Conservation (phyloP, 2,329 filamentous ascomycete genomes). For the Blumeria graminis region DNA sequence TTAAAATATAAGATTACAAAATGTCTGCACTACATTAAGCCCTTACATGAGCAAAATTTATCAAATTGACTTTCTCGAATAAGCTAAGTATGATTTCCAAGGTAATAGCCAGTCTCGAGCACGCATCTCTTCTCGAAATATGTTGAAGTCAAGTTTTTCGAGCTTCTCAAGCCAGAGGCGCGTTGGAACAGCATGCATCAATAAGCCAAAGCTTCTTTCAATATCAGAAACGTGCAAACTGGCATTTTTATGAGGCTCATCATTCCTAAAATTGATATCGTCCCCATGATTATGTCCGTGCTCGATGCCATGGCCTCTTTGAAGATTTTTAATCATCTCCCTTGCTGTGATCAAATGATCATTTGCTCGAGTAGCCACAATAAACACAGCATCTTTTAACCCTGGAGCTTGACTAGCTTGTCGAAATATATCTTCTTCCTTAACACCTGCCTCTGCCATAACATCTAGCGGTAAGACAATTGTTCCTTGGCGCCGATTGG, state of each 20-base stretch:
- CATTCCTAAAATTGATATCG: slow-evolving; percentile 41
- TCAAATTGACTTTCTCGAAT: slow-evolving; percentile 26
- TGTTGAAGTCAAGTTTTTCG: slow-evolving; percentile 62
- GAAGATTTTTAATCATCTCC: slow-evolving; percentile 69
- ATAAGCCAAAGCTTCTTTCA: slow-evolving; percentile 48
- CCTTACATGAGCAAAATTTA: too few species aligned
- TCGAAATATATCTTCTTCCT: slow-evolving; percentile 75
- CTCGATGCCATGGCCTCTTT: slow-evolving; percentile 46
- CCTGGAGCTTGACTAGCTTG: slow-evolving; percentile 56
- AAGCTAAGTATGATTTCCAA: slow-evolving; percentile 45
- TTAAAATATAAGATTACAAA: too few species aligned
- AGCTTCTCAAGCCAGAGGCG: slow-evolving; percentile 55
- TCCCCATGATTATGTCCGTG: slow-evolving; percentile 77
- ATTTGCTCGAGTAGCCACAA: slow-evolving; percentile 77
- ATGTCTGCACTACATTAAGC: too few species aligned
- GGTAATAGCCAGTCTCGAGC: slow-evolving; percentile 63
- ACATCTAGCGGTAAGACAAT: slow-evolving; percentile 71
- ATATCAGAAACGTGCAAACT: slow-evolving; percentile 25
- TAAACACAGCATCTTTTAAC: slow-evolving; percentile 72
- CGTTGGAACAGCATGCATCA: slow-evolving; percentile 60
- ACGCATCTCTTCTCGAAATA: slow-evolving; percentile 41
- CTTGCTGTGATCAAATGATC: slow-evolving; percentile 86
- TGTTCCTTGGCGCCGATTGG: slow-evolving; percentile 27
- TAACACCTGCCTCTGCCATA: slow-evolving; percentile 59
- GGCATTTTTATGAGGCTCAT: slow-evolving; percentile 14